phyloP scores from a whole-genome alignment of 805 yeast species.

The Torulaspora maleeae region DNA sequence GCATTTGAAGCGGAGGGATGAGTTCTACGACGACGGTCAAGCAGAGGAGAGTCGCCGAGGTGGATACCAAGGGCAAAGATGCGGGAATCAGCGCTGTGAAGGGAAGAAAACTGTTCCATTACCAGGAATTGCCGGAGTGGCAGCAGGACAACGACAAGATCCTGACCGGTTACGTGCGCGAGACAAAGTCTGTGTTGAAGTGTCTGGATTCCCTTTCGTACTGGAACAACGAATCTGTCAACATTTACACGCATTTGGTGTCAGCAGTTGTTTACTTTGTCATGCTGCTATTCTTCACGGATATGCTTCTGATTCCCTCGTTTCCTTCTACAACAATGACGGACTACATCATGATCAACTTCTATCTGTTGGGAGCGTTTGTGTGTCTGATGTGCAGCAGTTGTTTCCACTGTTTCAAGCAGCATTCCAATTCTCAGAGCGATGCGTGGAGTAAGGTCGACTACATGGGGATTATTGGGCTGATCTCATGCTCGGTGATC shows the following conservation, averaged over 20 bases:
- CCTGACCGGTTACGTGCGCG: conserved; percentile 57
- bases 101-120: conserved; percentile 24
- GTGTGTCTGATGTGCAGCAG: conserved; percentile 60
- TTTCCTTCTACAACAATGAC: conserved; percentile 38
- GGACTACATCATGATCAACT: conserved; percentile 48
- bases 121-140: conserved; percentile 65
- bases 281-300: conserved; percentile 27
- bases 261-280: conserved; percentile 36
- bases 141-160: conserved; percentile 70
- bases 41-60: conserved; percentile 12
- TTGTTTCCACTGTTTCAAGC: conserved; percentile 60
- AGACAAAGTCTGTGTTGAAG: conserved; percentile 43
- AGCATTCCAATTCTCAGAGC: conserved; percentile 55
- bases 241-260: conserved; percentile 61
- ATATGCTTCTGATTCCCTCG: conserved; percentile 29
- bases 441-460: conserved; percentile 64
- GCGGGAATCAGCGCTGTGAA: conserved; percentile 2
- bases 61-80: background rate
- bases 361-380: conserved; percentile 55
- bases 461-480: conserved; percentile 67
- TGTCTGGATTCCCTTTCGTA: conserved; percentile 49
- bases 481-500: conserved; percentile 60
- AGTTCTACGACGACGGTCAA: conserved; percentile 22
- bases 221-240: conserved; percentile 67
- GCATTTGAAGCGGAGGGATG: conserved; percentile 8